Evolutionary conservation across 192 early-diverging fungal genomes (phyloP).

Genomic region (Backusella morwellensis): DNA sequence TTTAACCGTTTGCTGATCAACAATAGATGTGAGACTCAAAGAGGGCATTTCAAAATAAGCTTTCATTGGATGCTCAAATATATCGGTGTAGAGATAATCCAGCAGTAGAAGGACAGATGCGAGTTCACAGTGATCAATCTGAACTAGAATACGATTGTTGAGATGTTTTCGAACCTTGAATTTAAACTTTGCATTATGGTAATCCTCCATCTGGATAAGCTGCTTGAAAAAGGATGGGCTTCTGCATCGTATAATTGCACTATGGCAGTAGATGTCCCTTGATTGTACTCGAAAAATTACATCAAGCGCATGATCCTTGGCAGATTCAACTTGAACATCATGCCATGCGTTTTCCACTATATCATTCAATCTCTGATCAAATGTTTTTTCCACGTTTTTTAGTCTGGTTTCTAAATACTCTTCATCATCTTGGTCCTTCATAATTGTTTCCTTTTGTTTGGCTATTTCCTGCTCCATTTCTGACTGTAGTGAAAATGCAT

Average conservation of each 20-base stretch:
- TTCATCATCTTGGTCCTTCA: background rate
- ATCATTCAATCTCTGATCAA: background rate
- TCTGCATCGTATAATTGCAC: slow-evolving; percentile 44
- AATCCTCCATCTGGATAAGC: slow-evolving; percentile 16
- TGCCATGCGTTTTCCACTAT: slow-evolving; percentile 14
- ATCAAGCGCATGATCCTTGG: slow-evolving; percentile 38
- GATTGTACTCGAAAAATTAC: slow-evolving; percentile 42
- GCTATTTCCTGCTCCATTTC: slow-evolving; percentile 14
- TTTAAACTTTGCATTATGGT: background rate
- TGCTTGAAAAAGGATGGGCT: slow-evolving; percentile 33
- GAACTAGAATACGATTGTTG: slow-evolving; percentile 2
- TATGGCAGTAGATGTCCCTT: slow-evolving; percentile 42
- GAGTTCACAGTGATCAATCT: slow-evolving; percentile 23
- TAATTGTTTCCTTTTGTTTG: background rate
- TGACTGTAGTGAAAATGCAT: background rate
- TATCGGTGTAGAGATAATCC: slow-evolving; percentile 56
- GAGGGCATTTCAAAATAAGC: background rate
- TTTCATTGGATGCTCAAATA: slow-evolving; percentile 46
- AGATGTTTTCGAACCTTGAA: background rate
- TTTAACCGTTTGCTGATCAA: background rate
- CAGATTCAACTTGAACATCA: background rate
- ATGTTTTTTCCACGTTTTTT: background rate
- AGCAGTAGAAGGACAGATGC: slow-evolving; percentile 41
- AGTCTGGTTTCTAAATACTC: background rate
- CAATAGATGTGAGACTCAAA: background rate